Conservation (phyloP, 2,329 filamentous ascomycete species). For the Verticillium tricorpus region DNA sequence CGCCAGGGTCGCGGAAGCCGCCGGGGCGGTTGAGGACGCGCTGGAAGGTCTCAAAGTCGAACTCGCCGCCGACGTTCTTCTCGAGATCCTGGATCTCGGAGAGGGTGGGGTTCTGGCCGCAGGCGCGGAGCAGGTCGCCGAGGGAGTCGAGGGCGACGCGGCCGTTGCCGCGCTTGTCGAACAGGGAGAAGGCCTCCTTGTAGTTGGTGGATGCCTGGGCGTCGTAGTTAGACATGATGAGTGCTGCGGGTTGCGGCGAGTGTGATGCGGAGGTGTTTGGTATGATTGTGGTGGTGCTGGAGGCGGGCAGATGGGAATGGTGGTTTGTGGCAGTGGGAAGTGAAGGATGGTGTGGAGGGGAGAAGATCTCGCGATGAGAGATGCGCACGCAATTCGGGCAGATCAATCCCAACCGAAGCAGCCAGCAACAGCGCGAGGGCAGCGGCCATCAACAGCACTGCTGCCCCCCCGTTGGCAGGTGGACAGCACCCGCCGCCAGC, state of each 20-base stretch:
- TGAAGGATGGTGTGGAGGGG: not conserved
- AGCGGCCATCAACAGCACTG: not conserved
- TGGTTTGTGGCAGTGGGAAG: not conserved
- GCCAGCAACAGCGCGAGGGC: not conserved
- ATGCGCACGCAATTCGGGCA: not conserved
- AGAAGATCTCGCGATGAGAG: not conserved
- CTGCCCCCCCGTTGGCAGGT: constrained; percentile 13
- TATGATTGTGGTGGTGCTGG: constrained; percentile 2
- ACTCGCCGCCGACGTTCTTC: constrained; percentile 83
- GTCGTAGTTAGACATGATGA: constrained; percentile 30
- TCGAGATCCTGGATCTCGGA: constrained; percentile 90
- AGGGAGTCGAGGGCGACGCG: constrained; percentile 82
- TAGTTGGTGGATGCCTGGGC: constrained; percentile 85
- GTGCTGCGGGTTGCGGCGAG: not conserved
- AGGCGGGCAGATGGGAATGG: not conserved
- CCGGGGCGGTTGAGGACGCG: constrained; percentile 96
- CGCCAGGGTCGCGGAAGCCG: constrained; percentile 96
- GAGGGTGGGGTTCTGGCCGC: constrained; percentile 95
- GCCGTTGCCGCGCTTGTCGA: constrained; percentile 98
- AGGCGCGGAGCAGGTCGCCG: constrained; percentile 91
- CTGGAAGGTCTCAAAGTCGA: constrained; percentile 97
- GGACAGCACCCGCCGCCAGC: constrained; percentile 4
- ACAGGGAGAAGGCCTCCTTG: constrained; percentile 99
- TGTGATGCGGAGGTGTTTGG: not conserved
- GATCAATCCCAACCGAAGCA: not conserved